Percentiles rank a stretch among this genome's conserved stretches.
Conservation (phyloP, 371 early-diverging fungal species). For the Apophysomyces ossiformis region DNA sequence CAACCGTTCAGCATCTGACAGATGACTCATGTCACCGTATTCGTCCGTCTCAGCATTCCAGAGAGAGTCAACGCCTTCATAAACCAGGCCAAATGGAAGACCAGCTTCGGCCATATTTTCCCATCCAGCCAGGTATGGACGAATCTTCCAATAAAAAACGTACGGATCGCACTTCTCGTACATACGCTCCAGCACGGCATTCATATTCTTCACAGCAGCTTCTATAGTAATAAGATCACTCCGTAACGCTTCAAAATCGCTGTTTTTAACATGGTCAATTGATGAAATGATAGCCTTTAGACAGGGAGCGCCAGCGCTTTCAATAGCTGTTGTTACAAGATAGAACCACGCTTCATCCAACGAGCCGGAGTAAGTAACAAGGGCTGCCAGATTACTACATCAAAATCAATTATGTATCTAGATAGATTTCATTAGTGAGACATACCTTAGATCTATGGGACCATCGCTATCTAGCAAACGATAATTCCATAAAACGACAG, state of each 20-base stretch:
- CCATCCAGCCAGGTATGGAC: slow-evolving; percentile 94
- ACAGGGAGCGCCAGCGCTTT: slow-evolving; percentile 85
- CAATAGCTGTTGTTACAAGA: slow-evolving; percentile 89
- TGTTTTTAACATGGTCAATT: slow-evolving; percentile 59
- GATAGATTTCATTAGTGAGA: neutral
- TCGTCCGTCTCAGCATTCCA: slow-evolving; percentile 55
- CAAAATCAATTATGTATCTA: neutral
- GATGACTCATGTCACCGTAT: slow-evolving; percentile 59
- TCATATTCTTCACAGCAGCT: slow-evolving; percentile 64
- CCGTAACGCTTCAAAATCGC: slow-evolving; percentile 53
- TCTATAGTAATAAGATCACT: slow-evolving; percentile 61
- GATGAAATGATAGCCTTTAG: slow-evolving; percentile 66
- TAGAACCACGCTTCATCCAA: slow-evolving; percentile 98
- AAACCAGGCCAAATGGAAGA: slow-evolving; percentile 86
- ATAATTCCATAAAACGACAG: slow-evolving; percentile 92
- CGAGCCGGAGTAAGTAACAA: slow-evolving; percentile 87
- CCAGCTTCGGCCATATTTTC: slow-evolving; percentile 88
- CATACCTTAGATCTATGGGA: slow-evolving; percentile 70
- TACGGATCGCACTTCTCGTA: slow-evolving; percentile 94
- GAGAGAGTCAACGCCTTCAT: slow-evolving; percentile 80
- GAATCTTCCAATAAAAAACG: slow-evolving; percentile 94
- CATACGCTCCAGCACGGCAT: slow-evolving; percentile 78
- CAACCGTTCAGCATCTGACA: slow-evolving; percentile 61
- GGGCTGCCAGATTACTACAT: slow-evolving; percentile 76
- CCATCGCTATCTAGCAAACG: slow-evolving; percentile 75